A percentile compares a stretch with the other conserved stretches of the same genome.
Evolutionary conservation across 169 alveolate species (phyloP).

Genomic region (Plasmodium berghei): DNA sequence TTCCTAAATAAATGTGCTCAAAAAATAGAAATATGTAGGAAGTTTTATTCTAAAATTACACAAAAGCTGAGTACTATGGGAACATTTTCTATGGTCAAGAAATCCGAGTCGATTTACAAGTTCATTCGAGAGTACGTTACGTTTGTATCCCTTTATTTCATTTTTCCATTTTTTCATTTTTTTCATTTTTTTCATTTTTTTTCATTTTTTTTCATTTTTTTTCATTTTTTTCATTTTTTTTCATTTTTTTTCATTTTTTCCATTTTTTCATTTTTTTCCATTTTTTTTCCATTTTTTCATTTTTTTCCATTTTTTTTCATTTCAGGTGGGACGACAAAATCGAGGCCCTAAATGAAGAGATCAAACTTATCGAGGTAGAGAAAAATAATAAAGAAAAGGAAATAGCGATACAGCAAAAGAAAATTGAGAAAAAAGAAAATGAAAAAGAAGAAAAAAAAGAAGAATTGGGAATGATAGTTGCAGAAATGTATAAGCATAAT

Average conservation of each 20-base stretch:
- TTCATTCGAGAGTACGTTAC: slow-evolving; percentile 56
- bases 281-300: background rate
- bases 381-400: slow-evolving; percentile 51
- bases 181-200: background rate
- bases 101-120: slow-evolving; percentile 60
- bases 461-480: slow-evolving; percentile 26
- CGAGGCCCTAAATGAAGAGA: slow-evolving; percentile 38
- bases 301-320: background rate
- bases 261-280: background rate
- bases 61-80: slow-evolving; percentile 9
- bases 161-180: background rate
- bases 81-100: slow-evolving; percentile 26
- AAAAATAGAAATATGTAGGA: slow-evolving; percentile 8
- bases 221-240: background rate
- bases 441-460: slow-evolving; percentile 54
- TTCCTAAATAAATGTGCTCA: slow-evolving; percentile 24
- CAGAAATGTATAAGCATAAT: slow-evolving; percentile 60
- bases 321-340: slow-evolving; percentile 62
- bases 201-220: background rate
- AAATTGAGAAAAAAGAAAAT: slow-evolving; percentile 49
- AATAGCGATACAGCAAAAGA: slow-evolving; percentile 22
- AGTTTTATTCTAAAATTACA: slow-evolving; percentile 6
- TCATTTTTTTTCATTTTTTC: background rate
- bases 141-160: background rate
- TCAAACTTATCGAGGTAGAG: slow-evolving; percentile 31